Evolutionary conservation across 306 rosid genomes (phyloP).

Genomic region (Senna siamea): DNA sequence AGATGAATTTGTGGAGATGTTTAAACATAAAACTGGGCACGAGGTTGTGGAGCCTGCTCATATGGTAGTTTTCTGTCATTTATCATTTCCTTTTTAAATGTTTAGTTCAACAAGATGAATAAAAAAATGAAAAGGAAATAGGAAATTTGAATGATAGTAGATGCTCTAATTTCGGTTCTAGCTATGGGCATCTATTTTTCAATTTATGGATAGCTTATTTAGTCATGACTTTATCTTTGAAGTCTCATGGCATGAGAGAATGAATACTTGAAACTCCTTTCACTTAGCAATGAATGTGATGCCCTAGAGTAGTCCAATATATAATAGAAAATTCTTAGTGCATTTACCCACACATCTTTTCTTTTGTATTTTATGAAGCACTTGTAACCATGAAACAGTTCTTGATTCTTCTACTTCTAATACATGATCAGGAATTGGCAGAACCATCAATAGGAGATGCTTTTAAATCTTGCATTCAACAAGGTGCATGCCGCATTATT

Average conservation of each 20-base stretch:
- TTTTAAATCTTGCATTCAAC: conserved; percentile 64
- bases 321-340: not conserved
- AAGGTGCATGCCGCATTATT: conserved; percentile 69
- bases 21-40: conserved; percentile 76
- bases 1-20: conserved; percentile 90
- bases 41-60: conserved; percentile 91
- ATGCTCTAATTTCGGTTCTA: not conserved
- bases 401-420: not conserved
- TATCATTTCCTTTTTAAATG: not conserved
- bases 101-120: not conserved
- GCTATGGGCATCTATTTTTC: conserved; percentile 3
- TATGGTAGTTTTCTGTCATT: conserved; percentile 60
- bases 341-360: not conserved
- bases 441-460: conserved; percentile 80
- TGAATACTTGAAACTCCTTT: not conserved
- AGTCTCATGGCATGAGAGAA: not conserved
- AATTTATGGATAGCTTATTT: not conserved
- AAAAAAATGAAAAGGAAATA: not conserved
- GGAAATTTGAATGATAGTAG: conserved; percentile 23
- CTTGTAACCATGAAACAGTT: conserved; percentile 1
- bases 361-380: conserved; percentile 24
- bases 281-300: not conserved
- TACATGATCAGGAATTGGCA: conserved; percentile 72
- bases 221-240: not conserved
- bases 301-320: not conserved